Conservation (phyloP, 192 early-diverging fungal species). For the Backusella tuberculispora region DNA sequence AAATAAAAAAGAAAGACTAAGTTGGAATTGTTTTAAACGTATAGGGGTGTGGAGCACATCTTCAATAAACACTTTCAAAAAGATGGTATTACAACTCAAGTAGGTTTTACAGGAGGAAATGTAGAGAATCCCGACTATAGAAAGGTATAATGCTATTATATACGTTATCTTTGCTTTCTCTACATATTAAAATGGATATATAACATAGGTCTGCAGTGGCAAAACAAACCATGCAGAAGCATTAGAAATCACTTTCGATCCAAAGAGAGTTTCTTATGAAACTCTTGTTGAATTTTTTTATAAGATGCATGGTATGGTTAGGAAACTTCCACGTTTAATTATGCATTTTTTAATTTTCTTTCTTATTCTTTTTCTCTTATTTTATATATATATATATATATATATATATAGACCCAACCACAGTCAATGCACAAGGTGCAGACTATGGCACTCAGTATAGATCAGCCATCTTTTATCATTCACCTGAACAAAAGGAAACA, state of each 20-base stretch:
- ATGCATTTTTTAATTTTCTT: not conserved
- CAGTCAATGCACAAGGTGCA: constrained; percentile 80
- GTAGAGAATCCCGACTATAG: constrained; percentile 49
- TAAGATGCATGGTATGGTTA: constrained; percentile 58
- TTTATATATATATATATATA: constrained; percentile 28
- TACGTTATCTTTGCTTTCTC: not conserved
- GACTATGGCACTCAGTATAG: constrained; percentile 90
- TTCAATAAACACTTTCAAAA: constrained; percentile 56
- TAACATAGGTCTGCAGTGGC: constrained; percentile 67
- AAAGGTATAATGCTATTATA: constrained; percentile 40
- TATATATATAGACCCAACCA: constrained; percentile 73
- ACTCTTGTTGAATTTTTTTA: constrained; percentile 84
- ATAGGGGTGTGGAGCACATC: constrained; percentile 62
- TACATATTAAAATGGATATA: not conserved
- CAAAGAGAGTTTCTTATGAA: constrained; percentile 71
- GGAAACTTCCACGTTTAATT: not conserved
- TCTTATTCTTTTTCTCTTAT: not conserved
- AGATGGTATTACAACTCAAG: constrained; percentile 46
- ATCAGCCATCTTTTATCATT: constrained; percentile 86
- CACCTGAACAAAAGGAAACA: constrained; percentile 66
- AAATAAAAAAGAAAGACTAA: constrained; percentile 2
- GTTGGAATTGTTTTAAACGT: not conserved
- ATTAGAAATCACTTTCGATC: constrained; percentile 77
- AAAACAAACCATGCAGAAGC: constrained; percentile 84
- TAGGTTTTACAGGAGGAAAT: constrained; percentile 61